phyloP scores from a whole-genome alignment of 371 early-diverging fungal genomes.

The Apophysomyces ossiformis region DNA sequence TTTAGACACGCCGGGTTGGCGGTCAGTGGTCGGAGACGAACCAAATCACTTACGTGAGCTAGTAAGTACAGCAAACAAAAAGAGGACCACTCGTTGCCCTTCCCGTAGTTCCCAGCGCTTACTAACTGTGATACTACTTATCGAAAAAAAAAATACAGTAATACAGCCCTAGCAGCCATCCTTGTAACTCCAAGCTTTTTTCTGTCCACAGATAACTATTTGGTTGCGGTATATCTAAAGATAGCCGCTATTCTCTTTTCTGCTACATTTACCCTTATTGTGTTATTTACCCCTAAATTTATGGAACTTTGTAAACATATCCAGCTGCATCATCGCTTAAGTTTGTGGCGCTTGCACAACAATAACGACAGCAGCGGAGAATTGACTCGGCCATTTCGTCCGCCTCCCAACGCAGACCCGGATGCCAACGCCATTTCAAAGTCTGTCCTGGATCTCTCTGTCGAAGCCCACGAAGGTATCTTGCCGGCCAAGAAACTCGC shows the following conservation, averaged over 20 bases:
- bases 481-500: conserved; percentile 45
- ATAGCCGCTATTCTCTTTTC: conserved; percentile 37
- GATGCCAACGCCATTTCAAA: conserved; percentile 23
- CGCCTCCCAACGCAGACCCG: conserved; percentile 13
- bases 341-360: conserved; percentile 8
- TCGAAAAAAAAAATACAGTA: conserved; percentile 24
- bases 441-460: conserved; percentile 35
- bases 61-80: conserved; percentile 32
- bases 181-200: conserved; percentile 40
- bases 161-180: conserved; percentile 32
- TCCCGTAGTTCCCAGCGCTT: too few relatives aligned
- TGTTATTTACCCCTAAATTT: conserved; percentile 40
- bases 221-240: conserved; percentile 31
- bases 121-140: background rate
- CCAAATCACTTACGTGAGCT: conserved; percentile 52
- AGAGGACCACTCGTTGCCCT: background rate
- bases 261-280: conserved; percentile 37
- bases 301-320: conserved; percentile 29
- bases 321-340: conserved; percentile 11
- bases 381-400: conserved; percentile 16
- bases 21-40: conserved; percentile 50
- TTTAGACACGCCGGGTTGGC: conserved; percentile 40
- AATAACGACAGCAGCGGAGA: conserved; percentile 24
- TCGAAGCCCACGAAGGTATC: conserved; percentile 44
- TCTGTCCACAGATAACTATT: conserved; percentile 28